Percentiles rank a stretch among this genome's conserved stretches.
Conservation (phyloP, 2,329 filamentous ascomycete species). For the Paraphaeosphaeria minitans region DNA sequence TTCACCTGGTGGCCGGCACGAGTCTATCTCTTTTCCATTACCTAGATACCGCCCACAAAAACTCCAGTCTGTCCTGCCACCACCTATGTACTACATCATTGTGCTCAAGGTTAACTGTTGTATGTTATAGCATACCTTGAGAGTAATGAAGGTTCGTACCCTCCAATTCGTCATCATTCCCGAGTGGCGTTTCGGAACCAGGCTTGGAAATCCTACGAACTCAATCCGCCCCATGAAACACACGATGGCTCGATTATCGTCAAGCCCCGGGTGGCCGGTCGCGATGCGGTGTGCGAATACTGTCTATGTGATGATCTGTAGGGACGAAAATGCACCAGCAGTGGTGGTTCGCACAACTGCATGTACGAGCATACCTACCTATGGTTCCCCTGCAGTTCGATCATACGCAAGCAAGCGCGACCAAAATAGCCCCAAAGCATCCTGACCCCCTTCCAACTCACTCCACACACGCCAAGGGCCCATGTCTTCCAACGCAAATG, state of each 20-base stretch:
- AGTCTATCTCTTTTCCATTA: neutral
- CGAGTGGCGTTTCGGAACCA: slow-evolving; percentile 2
- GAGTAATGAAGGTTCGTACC: neutral
- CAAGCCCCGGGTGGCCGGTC: neutral
- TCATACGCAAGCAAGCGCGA: neutral
- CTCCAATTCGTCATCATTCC: neutral
- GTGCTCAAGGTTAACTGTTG: neutral
- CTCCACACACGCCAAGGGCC: neutral
- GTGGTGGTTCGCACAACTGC: neutral
- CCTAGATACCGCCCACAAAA: too few species aligned
- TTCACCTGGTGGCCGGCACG: neutral
- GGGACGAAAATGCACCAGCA: neutral
- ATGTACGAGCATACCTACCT: too few species aligned
- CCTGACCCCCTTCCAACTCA: neutral
- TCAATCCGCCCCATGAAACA: neutral
- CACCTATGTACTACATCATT: neutral
- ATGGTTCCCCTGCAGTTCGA: neutral
- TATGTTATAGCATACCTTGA: neutral
- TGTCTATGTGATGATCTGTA: neutral
- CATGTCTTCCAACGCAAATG: neutral
- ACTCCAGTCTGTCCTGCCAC: too few species aligned
- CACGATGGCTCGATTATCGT: neutral
- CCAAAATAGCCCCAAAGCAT: neutral
- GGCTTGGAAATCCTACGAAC: neutral
- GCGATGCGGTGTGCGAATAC: neutral